Evolutionary conservation across 164 flowering plant species (phyloP), one percentile per base, ranked within the genome.

Genomic region (Nymphaea thermarum): DNA sequence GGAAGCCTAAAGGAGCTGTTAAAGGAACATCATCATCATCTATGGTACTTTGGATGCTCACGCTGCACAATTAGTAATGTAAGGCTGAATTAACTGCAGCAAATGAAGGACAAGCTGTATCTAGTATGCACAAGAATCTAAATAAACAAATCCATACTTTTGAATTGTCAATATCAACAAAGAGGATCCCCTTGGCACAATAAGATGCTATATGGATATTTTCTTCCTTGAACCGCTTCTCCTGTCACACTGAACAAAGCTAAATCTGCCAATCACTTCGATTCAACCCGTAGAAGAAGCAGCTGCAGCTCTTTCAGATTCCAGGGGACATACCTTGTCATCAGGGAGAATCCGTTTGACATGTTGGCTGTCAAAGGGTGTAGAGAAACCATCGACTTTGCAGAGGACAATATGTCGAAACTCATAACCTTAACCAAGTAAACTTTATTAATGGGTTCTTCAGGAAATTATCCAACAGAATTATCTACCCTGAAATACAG

Each of bases 191-290:
- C 71, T 75, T 15, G 94, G 80, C 42, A 95, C 88, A 17, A 82
- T 73, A 42, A 98, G 99, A 74, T 97, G 98, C 99, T 98, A 95
- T 72, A 95, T 84, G 6, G 98, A 92, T 63, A 92, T 60, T 77
- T 83, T 87, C 75, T 90, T 95, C 79, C 87, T 82, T 36, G 91
- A 85, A 70, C 74, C 76, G 53, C 93, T 80, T 67, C 87, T 87
- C 65, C 83, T 87, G 79, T 92, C 88, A 93, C 97, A 90, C 99
- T 98, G 92, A 65, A 95, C 75, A 73, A 95, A 78, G 42, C 71
- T 80, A 75, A 92, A 95, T 76, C 87, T 85, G 73, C 90, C 93
- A 72, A 86, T 77, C 68, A 89, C 83, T 78, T 92, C 91, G 80
- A 82, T 83, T 68, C 76, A 79, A 63, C 82, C 65, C 6, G 80